These are phyloP conservation scores for Aspergillus carlsbadensis DNA, from an alignment of 495 filamentous ascomycete genomes.

Conservation along the genomic window DNA sequence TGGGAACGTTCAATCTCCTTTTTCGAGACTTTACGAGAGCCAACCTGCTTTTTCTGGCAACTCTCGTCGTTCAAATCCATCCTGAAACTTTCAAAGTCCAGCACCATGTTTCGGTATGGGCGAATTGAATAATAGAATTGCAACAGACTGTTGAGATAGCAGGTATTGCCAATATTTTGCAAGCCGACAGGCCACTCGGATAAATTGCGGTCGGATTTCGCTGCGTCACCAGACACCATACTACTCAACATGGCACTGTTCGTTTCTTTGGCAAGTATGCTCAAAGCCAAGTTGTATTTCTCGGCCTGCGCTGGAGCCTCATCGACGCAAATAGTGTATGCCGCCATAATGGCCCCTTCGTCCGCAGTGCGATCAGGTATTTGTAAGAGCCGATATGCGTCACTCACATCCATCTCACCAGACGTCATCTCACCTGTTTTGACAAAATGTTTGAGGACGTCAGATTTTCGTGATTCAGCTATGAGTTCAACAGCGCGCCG, in stretches of 20 bases:
- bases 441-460: slow-evolving; percentile 53
- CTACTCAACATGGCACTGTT: slow-evolving; percentile 42
- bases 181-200: slow-evolving; percentile 74
- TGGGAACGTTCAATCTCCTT: slow-evolving; percentile 68
- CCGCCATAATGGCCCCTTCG: slow-evolving; percentile 50
- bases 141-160: slow-evolving; percentile 94
- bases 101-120: slow-evolving; percentile 75
- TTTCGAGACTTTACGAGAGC: slow-evolving; percentile 54
- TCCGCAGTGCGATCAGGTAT: slow-evolving; percentile 53
- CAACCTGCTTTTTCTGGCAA: slow-evolving; percentile 63
- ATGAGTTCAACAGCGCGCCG: slow-evolving; percentile 57
- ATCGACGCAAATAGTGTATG: slow-evolving; percentile 48
- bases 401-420: slow-evolving; percentile 55
- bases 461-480: slow-evolving; percentile 54
- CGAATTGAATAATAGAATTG: slow-evolving; percentile 93
- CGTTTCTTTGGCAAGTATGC: slow-evolving; percentile 49
- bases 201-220: slow-evolving; percentile 33
- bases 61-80: slow-evolving; percentile 62
- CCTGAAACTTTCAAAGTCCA: slow-evolving; percentile 66
- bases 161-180: slow-evolving; percentile 93
- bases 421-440: slow-evolving; percentile 50
- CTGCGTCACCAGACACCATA: slow-evolving; percentile 33
- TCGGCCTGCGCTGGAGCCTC: slow-evolving; percentile 50
- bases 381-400: slow-evolving; percentile 57
- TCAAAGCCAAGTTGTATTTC: slow-evolving; percentile 48